phyloP scores from a whole-genome alignment of 2,329 filamentous ascomycete species.

The Cercospora canescens region DNA sequence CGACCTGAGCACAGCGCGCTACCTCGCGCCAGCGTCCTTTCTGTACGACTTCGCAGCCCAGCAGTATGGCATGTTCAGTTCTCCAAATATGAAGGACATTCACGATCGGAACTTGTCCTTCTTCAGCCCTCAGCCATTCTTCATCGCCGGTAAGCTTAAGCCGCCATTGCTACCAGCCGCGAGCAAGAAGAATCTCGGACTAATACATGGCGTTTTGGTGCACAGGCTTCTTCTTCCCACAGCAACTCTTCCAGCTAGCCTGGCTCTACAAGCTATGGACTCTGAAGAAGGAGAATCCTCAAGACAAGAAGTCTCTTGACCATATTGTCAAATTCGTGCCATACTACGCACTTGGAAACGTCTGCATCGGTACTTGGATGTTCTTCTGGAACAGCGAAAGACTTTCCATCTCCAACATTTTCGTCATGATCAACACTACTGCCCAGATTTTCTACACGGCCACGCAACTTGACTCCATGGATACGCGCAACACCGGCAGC shows the following conservation, averaged over 20 bases:
- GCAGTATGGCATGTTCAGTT: conserved; percentile 59
- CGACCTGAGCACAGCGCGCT: conserved; percentile 55
- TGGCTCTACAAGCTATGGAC: conserved; percentile 60
- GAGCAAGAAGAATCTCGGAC: background rate
- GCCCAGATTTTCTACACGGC: conserved; percentile 57
- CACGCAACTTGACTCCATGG: conserved; percentile 48
- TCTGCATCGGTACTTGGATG: conserved; percentile 61
- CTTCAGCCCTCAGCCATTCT: conserved; percentile 59
- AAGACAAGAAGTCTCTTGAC: conserved; percentile 45
- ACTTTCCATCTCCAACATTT: conserved; percentile 55
- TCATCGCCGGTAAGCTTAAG: conserved; percentile 49
- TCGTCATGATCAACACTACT: conserved; percentile 58
- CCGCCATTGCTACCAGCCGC: background rate
- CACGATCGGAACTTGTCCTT: conserved; percentile 60
- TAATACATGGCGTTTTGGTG: background rate
- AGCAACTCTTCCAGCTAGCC: conserved; percentile 59
- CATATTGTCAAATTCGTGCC: conserved; percentile 57
- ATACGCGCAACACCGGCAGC: conserved; percentile 50
- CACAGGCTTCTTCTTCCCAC: conserved; percentile 60
- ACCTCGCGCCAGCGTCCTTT: conserved; percentile 57
- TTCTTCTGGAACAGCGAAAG: conserved; percentile 60
- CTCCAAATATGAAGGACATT: conserved; percentile 60
- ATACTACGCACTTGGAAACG: conserved; percentile 57
- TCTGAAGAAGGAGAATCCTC: conserved; percentile 43
- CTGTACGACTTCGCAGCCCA: conserved; percentile 59